A percentile compares a stretch with the other conserved stretches of the same genome.
These are phyloP conservation scores for Nyctanthes arbortristis DNA, from an alignment of 257 asterid genomes.

Conservation along the genomic window DNA sequence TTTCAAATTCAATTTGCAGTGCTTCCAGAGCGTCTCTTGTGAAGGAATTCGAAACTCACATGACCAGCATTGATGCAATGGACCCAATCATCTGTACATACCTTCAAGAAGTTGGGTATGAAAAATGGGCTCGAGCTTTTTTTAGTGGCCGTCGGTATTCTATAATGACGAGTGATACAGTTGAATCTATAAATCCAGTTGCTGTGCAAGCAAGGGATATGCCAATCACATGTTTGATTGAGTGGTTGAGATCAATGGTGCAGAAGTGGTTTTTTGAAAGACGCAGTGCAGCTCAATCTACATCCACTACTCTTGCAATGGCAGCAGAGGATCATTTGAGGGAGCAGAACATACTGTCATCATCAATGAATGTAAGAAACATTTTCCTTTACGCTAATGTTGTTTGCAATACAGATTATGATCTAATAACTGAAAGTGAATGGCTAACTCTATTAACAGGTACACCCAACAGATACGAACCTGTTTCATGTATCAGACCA, in stretches of 20 bases:
- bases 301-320: not conserved
- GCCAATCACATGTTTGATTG: constrained; percentile 3
- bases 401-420: not conserved
- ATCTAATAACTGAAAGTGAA: not conserved
- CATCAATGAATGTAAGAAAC: not conserved
- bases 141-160: not conserved
- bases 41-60: constrained; percentile 1
- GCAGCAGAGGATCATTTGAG: constrained; percentile 2
- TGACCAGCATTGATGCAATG: not conserved
- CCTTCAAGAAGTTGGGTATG: constrained; percentile 7
- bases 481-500: not conserved
- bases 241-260: constrained; percentile 9
- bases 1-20: not conserved
- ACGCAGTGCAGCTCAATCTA: constrained; percentile 5
- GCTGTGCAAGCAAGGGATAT: constrained; percentile 6
- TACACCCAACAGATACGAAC: not conserved
- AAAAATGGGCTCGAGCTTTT: constrained; percentile 5
- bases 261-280: constrained; percentile 4
- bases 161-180: not conserved
- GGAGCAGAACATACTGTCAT: not conserved
- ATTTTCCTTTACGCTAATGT: not conserved
- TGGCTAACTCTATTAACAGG: not conserved
- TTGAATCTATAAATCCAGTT: constrained; percentile 3
- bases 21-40: constrained; percentile 3
- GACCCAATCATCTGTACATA: not conserved